Percentiles rank a stretch among this genome's conserved stretches.
phyloP scores from a whole-genome alignment of 2,329 filamentous ascomycete species.

The Microthyrium microscopicum region DNA sequence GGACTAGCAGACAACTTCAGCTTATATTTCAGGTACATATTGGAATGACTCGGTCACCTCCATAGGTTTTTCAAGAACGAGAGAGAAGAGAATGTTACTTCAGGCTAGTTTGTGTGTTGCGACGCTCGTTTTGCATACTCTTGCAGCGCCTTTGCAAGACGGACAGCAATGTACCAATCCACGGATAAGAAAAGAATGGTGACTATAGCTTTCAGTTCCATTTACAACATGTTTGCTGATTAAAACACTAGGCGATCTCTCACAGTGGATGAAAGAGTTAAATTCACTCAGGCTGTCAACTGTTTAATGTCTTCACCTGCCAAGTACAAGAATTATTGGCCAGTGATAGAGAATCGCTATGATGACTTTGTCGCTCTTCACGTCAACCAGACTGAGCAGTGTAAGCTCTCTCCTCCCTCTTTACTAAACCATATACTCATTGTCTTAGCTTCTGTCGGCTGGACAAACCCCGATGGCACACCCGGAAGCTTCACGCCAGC shows the following conservation, averaged over 20 bases:
- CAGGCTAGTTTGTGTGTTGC: too few species aligned
- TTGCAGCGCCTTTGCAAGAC: neutral
- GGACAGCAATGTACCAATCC: constrained; percentile 1
- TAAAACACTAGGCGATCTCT: neutral
- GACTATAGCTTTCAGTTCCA: neutral
- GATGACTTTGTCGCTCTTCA: constrained; percentile 12
- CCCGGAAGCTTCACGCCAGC: neutral
- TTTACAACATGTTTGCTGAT: neutral
- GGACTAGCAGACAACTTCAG: too few species aligned
- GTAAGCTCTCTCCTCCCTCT: neutral
- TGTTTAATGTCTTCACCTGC: constrained; percentile 17
- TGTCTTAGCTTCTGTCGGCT: neutral
- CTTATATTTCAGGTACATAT: too few species aligned
- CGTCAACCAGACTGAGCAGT: constrained; percentile 1
- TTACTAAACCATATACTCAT: neutral
- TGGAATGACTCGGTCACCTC: too few species aligned
- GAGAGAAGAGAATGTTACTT: too few species aligned
- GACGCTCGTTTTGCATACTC: neutral
- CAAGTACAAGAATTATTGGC: constrained; percentile 11
- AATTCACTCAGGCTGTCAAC: constrained; percentile 19
- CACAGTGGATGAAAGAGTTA: neutral
- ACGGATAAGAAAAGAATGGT: constrained; percentile 2
- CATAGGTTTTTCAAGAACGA: too few species aligned
- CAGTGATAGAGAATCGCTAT: constrained; percentile 18
- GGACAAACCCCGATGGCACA: constrained; percentile 1